Conservation (phyloP, 225 moss, liverwort and hornwort genomes). For the Takakia lepidozioides region DNA sequence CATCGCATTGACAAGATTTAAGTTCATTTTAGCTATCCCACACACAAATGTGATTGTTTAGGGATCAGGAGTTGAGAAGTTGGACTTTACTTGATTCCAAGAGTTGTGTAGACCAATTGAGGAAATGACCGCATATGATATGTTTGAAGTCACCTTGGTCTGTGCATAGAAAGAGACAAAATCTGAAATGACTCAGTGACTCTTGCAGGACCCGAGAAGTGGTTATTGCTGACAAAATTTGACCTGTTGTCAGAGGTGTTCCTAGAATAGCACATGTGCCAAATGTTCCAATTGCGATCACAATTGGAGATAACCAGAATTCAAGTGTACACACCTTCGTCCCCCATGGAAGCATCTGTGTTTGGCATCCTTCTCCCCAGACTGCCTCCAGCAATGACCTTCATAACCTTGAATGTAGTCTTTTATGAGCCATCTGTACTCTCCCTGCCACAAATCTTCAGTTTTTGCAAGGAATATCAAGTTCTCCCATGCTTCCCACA, state of each 20-base stretch:
- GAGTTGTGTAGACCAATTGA: no score
- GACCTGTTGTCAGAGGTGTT: constrained; percentile 27
- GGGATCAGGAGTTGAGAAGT: no score
- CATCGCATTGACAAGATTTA: no score
- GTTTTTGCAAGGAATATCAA: constrained; percentile 35
- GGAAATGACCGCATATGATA: no score
- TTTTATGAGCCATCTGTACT: constrained; percentile 45
- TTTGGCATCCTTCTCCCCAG: no score
- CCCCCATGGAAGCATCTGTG: no score
- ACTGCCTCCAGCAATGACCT: constrained; percentile 22
- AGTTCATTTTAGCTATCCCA: no score
- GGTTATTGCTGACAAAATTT: constrained; percentile 32
- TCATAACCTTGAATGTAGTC: no score
- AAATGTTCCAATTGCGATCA: constrained; percentile 27
- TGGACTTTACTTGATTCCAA: no score
- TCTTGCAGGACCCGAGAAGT: constrained; percentile 23
- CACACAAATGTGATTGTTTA: no score
- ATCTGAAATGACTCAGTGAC: constrained; percentile 25
- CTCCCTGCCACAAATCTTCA: constrained; percentile 25
- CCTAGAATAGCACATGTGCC: constrained; percentile 17
- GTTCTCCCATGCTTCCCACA: constrained; percentile 67
- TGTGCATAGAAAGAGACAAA: constrained; percentile 23
- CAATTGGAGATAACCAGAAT: constrained; percentile 22
- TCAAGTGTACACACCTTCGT: no score
- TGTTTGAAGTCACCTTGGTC: no score